Percentiles rank a stretch among this genome's conserved stretches.
Conservation (phyloP, 805 yeast species). For the Candida nanaspora region DNA sequence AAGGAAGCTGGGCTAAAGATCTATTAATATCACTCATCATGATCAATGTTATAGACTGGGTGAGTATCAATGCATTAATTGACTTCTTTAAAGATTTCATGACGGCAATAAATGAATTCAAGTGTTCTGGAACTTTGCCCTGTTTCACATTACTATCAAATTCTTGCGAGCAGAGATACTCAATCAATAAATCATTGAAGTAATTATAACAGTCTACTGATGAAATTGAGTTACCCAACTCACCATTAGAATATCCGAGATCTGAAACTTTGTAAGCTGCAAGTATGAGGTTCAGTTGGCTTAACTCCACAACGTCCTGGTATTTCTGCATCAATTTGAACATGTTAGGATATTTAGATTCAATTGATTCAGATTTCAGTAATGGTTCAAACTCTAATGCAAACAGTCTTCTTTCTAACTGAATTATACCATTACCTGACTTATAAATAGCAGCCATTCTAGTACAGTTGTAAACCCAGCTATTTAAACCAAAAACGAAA, state of each 20-base stretch:
- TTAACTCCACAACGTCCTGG: neutral
- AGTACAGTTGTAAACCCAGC: conserved; percentile 16
- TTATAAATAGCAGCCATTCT: conserved; percentile 8
- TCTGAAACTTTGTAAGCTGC: no score
- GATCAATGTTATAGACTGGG: conserved; percentile 12
- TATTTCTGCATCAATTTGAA: neutral
- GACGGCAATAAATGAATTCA: conserved; percentile 11
- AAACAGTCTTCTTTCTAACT: neutral
- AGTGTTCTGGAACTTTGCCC: conserved; percentile 15
- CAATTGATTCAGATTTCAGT: neutral
- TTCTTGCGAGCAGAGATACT: no score
- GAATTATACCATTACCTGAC: neutral
- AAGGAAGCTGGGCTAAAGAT: neutral
- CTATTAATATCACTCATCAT: conserved; percentile 9
- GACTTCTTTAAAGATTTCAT: conserved; percentile 7
- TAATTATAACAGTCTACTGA: conserved; percentile 5
- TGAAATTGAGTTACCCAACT: no score
- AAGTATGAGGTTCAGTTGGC: no score
- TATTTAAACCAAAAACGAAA: conserved; percentile 17
- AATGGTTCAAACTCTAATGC: no score
- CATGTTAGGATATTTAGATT: neutral
- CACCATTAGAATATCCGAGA: no score
- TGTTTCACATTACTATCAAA: conserved; percentile 7
- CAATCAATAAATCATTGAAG: conserved; percentile 12
- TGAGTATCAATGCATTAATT: conserved; percentile 6